Conservation (phyloP, 371 early-diverging fungal genomes). For the Polyrhizophydium stewartii region DNA sequence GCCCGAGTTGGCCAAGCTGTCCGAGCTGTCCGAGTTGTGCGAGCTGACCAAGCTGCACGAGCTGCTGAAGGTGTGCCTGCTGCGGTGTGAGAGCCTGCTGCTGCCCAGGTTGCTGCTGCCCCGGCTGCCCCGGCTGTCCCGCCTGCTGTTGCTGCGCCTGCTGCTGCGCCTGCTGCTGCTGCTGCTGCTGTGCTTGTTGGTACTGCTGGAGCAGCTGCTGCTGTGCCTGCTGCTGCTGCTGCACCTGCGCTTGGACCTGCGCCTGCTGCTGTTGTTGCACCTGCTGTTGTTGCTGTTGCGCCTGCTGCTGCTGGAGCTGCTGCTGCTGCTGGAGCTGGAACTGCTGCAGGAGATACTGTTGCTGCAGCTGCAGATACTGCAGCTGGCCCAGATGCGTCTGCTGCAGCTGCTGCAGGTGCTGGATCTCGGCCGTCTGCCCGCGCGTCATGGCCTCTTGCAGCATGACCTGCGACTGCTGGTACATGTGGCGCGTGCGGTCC, state of each 20-base stretch:
- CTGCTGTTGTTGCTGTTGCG: conserved; percentile 1
- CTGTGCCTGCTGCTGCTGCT: neutral
- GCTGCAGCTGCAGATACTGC: conserved; percentile 1
- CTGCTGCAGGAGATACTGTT: neutral
- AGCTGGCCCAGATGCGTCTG: neutral
- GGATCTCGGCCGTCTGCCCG: neutral
- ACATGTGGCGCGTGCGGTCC: neutral
- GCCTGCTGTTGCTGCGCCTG: neutral
- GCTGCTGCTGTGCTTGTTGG: neutral
- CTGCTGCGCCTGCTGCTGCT: neutral
- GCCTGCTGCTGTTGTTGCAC: conserved; percentile 1
- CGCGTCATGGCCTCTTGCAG: conserved; percentile 5
- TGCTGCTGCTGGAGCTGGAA: neutral
- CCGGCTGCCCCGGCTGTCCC: neutral
- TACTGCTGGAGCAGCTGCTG: neutral
- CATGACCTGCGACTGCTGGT: neutral
- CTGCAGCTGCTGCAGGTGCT: neutral
- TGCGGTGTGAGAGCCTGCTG: neutral
- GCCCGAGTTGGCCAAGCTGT: neutral
- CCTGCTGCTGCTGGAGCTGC: neutral
- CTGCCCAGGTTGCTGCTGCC: neutral
- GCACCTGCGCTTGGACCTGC: neutral
- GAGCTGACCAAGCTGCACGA: neutral
- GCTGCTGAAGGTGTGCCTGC: neutral
- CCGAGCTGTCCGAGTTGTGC: neutral